Evolutionary conservation across 768 basidiomycete genomes (phyloP), one percentile per base, ranked within the genome.

Genomic region (Piloderma croceum): DNA sequence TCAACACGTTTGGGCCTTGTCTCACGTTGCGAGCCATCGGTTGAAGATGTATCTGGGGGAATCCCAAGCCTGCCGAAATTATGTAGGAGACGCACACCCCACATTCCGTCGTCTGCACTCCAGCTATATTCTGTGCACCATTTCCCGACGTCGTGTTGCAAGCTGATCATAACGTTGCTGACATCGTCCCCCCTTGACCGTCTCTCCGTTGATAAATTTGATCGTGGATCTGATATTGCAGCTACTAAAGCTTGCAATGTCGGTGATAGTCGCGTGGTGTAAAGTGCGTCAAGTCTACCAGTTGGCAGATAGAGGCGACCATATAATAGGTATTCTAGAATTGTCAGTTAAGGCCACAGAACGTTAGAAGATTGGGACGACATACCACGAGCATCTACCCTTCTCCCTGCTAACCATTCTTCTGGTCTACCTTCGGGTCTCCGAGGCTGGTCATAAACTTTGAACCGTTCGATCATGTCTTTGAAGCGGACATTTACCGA

Each of bases 81-180:
- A 57, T 92, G 90, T 36, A 98, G 71, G 13, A 90, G 74, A 13
- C 87, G 76, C 13, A 90, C 60, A 12, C 94, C 94, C 70, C 81
- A 84, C 90, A 98, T 94, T 15, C 83, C 81, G 52, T 97, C 94
- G 49, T 91, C 88, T 2, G 89, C 88, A 48, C 90, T 92, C 71
- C 86, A 97, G 3, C 86, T 87, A 50, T 94, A 97, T 60, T 98
- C 94, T 3, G 86, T 83, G 49, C 89, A 89, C 81, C 86, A 92
- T 49, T 86, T 79, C 3, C 93, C 94, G 7, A 86, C 77, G 56
- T 96, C 91, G 54, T 96, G 92, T 60, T 94, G 91, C 24, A 97
- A 61, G 47, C 77, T 88, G 52, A 97, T 59, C 76, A 96, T 83
- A 56, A 79, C 56, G 46, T 87, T 87, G 56, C 76, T 85, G 44